Evolutionary conservation across 176 grass and related monocot genomes (phyloP).

Genomic region (Triticum timopheevii): DNA sequence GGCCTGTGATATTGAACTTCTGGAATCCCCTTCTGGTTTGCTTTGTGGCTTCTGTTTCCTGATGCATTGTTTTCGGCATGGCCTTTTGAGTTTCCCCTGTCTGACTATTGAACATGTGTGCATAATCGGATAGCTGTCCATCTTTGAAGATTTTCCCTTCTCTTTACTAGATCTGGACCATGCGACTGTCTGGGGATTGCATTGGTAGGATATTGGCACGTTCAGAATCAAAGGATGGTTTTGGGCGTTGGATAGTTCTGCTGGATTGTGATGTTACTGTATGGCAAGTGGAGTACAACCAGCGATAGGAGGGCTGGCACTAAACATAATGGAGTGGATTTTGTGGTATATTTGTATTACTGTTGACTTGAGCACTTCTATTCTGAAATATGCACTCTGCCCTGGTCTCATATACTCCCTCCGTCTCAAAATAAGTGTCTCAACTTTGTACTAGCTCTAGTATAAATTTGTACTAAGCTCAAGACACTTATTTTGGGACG

Average conservation of each 20-base stretch:
- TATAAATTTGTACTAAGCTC: too few species aligned
- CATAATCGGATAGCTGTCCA: conserved; percentile 26
- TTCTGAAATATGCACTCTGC: conserved; percentile 28
- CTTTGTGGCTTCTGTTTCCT: neutral
- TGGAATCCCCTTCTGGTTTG: neutral
- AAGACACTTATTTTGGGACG: too few species aligned
- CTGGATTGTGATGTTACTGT: conserved; percentile 44
- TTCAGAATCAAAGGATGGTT: conserved; percentile 48
- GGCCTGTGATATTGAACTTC: neutral
- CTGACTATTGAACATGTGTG: conserved; percentile 19
- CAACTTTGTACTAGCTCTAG: too few species aligned
- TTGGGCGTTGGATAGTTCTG: conserved; percentile 51
- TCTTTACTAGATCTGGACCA: conserved; percentile 58
- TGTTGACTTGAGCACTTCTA: conserved; percentile 39
- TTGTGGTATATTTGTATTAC: conserved; percentile 47
- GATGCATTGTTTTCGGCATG: conserved; percentile 11
- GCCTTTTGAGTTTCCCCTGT: conserved; percentile 18
- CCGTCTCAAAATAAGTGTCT: too few species aligned
- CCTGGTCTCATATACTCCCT: neutral
- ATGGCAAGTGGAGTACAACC: conserved; percentile 49
- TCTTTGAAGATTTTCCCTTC: conserved; percentile 58
- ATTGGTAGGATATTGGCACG: conserved; percentile 54
- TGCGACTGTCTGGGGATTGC: conserved; percentile 54
- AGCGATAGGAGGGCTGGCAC: conserved; percentile 47
- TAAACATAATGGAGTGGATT: conserved; percentile 33